Evolutionary conservation across 768 basidiomycete species (phyloP), one percentile per base, ranked within the genome.

Genomic region (Strobilomyces dryophilus): DNA sequence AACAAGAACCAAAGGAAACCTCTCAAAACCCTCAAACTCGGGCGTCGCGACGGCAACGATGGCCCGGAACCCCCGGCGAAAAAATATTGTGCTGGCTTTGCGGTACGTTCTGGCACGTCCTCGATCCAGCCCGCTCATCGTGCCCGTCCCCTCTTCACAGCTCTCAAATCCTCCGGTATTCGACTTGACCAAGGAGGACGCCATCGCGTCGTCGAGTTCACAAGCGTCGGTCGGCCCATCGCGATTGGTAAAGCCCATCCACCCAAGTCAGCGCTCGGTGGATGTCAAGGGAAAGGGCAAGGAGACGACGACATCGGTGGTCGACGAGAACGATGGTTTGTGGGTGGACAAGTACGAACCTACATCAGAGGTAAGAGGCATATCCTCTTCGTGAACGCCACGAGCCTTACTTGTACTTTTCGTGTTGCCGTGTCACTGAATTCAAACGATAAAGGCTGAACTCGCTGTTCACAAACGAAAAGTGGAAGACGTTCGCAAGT

Each of bases 401-500:
- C 17, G n/a, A n/a, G n/a, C 35, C 35, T 35, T 29, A 29, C 29
- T 29, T 6, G 8, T 29, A 3, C 29, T 3, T 6, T 29, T 29
- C 29, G 29, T 29, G 29, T 29, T 29, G 29, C 7, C 29, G 3
- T 9, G 6, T 8, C 32, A 9, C 39, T 49, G 29, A 51, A 51
- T 44, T 36, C 32, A 5, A 47, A 29, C 15, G 17, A 43, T 14
- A 12, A 47, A 91, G 84, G 82, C 78, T 37, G 83, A 90, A 36
- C 72, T 94, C 8, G 88, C 88, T 4, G 86, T 94, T 34, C 89
- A 95, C 70, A 79, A 82, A 51, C 79, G 78, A 9, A 40, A 40
- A 40, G 39, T 40, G 11, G 39, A 40, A 21, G 39, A 40, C 39
- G 39, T 40, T 3, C 39, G 39, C 18, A n/a, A 20, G 39, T 40